Conservation (phyloP, 2,329 filamentous ascomycete species). For the Aspergillus japonicus region DNA sequence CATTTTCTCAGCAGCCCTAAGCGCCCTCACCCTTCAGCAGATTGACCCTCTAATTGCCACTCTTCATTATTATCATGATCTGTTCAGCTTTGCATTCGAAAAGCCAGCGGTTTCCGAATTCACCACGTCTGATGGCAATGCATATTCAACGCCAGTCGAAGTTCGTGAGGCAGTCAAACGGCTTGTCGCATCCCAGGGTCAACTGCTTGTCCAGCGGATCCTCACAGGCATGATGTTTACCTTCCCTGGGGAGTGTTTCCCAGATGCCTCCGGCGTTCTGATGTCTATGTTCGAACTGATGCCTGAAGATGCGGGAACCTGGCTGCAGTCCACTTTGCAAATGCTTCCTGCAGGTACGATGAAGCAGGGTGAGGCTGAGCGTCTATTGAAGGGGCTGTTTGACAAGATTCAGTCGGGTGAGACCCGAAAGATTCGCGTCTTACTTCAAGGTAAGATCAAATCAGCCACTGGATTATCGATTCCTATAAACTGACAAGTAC, state of each 20-base stretch:
- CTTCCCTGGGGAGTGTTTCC: slow-evolving; percentile 92
- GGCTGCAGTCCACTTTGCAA: slow-evolving; percentile 80
- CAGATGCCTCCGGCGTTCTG: slow-evolving; percentile 89
- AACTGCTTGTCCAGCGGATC: slow-evolving; percentile 79
- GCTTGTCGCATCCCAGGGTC: slow-evolving; percentile 68
- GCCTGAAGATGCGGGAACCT: slow-evolving; percentile 73
- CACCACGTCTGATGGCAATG: slow-evolving; percentile 60
- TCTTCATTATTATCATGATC: slow-evolving; percentile 87
- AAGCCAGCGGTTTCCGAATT: slow-evolving; percentile 59
- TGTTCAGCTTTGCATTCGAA: slow-evolving; percentile 82
- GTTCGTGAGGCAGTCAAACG: slow-evolving; percentile 71
- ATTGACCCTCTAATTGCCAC: slow-evolving; percentile 87
- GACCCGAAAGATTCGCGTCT: slow-evolving; percentile 74
- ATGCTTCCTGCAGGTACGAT: slow-evolving; percentile 82
- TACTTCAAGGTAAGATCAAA: slow-evolving; percentile 64
- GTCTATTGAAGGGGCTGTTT: slow-evolving; percentile 75
- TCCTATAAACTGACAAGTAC: slow-evolving; percentile 11
- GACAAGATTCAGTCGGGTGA: slow-evolving; percentile 69
- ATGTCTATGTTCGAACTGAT: slow-evolving; percentile 85
- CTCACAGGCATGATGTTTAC: slow-evolving; percentile 99
- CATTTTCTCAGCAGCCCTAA: slow-evolving; percentile 83
- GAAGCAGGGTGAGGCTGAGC: slow-evolving; percentile 73
- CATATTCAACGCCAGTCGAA: slow-evolving; percentile 64
- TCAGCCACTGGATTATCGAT: neutral
- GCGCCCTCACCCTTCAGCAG: slow-evolving; percentile 83